Conservation (phyloP, 306 rosid genomes). For the Trifolium subterraneum region DNA sequence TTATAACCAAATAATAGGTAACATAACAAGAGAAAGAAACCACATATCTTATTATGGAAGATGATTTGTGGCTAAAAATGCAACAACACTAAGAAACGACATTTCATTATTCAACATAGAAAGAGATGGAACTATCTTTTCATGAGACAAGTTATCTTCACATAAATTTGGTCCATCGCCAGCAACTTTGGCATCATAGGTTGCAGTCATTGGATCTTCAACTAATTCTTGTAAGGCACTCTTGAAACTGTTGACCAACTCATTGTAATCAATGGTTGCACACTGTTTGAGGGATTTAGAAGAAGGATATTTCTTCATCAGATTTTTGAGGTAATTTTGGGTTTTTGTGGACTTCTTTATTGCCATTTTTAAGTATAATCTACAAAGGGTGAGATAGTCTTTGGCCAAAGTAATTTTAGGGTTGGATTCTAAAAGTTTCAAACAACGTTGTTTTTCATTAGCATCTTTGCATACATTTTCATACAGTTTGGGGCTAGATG, state of each 20-base stretch:
- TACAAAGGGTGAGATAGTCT: background rate
- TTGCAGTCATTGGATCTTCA: background rate
- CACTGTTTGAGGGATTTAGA: background rate
- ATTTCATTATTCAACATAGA: background rate
- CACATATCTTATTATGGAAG: background rate
- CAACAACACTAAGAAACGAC: background rate
- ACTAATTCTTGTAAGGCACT: background rate
- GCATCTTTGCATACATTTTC: background rate
- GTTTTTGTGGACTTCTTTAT: background rate
- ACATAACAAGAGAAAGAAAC: too few relatives aligned
- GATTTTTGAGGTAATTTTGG: background rate
- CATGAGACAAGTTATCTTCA: background rate
- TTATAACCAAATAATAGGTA: too few relatives aligned
- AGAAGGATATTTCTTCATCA: background rate
- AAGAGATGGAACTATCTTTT: too few relatives aligned
- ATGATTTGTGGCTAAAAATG: background rate
- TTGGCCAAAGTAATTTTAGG: background rate
- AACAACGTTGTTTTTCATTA: too few relatives aligned
- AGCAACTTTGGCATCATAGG: background rate
- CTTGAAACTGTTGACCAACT: background rate
- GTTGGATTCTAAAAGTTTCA: background rate
- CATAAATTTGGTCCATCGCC: background rate
- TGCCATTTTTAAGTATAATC: background rate
- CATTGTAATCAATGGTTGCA: background rate
- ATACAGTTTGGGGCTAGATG: background rate